Evolutionary conservation across 306 rosid species (phyloP).

Genomic region (Vigna trinervia): DNA sequence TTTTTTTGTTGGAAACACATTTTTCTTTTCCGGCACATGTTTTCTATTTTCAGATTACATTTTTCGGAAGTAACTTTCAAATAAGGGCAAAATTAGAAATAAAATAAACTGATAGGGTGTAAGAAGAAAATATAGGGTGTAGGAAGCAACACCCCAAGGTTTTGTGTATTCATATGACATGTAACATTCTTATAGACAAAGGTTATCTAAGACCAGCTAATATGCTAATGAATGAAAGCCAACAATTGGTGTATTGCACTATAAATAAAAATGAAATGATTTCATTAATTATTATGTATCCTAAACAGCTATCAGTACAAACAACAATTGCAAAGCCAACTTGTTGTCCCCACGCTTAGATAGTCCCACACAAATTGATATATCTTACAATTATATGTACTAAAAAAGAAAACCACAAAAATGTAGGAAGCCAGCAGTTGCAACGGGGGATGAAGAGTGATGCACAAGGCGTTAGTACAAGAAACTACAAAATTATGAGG

Average conservation of each 20-base stretch:
- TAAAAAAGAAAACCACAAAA: background rate
- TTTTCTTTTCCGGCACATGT: too few species aligned
- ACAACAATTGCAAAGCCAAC: slow-evolving; percentile 33
- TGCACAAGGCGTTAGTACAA: slow-evolving; percentile 4
- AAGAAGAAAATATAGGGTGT: too few species aligned
- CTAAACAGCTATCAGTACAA: slow-evolving; percentile 26
- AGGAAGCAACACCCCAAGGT: too few species aligned
- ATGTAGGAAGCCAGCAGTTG: slow-evolving; percentile 26
- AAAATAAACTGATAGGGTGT: too few species aligned
- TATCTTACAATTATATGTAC: slow-evolving; percentile 34
- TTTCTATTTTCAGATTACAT: too few species aligned
- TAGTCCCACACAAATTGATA: slow-evolving; percentile 16
- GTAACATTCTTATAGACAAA: too few species aligned
- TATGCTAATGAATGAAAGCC: background rate
- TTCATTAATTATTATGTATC: slow-evolving; percentile 23
- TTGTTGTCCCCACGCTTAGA: background rate
- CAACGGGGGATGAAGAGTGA: slow-evolving; percentile 13
- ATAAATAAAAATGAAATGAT: background rate
- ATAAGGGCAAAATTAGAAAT: too few species aligned
- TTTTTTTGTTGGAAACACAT: too few species aligned
- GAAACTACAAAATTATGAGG: slow-evolving; percentile 1
- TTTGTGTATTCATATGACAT: too few species aligned
- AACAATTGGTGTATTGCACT: background rate
- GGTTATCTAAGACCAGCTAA: too few species aligned
- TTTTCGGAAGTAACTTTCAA: too few species aligned